phyloP scores from a whole-genome alignment of 2,329 filamentous ascomycete species.

The Colletotrichum sp. region DNA sequence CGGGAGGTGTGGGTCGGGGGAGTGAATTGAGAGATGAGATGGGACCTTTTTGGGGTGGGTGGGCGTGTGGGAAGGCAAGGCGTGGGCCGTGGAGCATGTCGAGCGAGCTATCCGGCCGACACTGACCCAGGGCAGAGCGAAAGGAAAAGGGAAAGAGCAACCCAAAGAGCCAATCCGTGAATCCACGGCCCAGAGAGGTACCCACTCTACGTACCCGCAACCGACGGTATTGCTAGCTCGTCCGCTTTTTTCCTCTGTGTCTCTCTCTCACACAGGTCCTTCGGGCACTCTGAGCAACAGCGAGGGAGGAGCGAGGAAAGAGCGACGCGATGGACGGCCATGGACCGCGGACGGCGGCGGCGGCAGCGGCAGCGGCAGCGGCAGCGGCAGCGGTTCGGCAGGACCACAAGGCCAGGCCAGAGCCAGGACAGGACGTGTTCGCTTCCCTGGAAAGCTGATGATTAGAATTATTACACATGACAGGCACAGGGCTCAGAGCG shows the following conservation, averaged over 20 bases:
- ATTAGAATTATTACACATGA: neutral
- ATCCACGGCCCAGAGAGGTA: constrained; percentile 6
- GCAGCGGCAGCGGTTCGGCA: constrained; percentile 11
- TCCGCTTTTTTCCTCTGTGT: neutral
- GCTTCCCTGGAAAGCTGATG: neutral
- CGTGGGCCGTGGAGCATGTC: neutral
- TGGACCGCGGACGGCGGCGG: neutral
- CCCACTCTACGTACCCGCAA: constrained; percentile 14
- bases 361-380: constrained; percentile 7
- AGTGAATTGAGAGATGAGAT: neutral
- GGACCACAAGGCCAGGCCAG: neutral
- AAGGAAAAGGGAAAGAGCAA: neutral
- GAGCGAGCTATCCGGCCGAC: constrained; percentile 16
- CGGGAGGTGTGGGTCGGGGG: neutral
- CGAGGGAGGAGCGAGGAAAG: constrained; percentile 13
- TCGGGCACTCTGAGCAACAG: neutral
- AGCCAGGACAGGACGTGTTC: neutral
- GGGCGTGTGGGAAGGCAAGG: neutral
- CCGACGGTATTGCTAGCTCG: constrained; percentile 4
- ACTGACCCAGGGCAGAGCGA: constrained; percentile 10
- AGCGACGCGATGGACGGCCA: neutral
- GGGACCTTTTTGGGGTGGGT: neutral
- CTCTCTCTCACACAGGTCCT: neutral
- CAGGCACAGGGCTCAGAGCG: neutral
- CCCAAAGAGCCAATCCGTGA: neutral